Evolutionary conservation across 306 rosid genomes (phyloP).

Genomic region (Cicer bijugum): DNA sequence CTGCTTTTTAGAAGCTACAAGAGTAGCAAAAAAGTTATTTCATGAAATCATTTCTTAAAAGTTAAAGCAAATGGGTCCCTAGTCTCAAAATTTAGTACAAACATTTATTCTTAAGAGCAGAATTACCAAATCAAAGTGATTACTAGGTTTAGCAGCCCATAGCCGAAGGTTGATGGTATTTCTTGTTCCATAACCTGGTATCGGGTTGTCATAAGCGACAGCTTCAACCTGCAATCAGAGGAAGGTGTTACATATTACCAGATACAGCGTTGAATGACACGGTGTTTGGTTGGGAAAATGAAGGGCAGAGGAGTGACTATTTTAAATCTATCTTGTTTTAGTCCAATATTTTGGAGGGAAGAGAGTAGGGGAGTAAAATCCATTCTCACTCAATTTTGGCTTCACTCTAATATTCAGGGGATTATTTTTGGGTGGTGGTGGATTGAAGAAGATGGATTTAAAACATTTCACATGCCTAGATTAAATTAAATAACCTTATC

Average conservation of each 20-base stretch:
- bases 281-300: slow-evolving; percentile 9
- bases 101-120: slow-evolving; percentile 19
- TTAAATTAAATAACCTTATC: not conserved
- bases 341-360: slow-evolving; percentile 11
- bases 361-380: not conserved
- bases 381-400: not conserved
- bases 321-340: slow-evolving; percentile 2
- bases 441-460: not conserved
- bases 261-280: slow-evolving; percentile 35
- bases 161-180: slow-evolving; percentile 75
- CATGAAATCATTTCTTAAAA: not conserved
- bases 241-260: slow-evolving; percentile 33
- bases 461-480: not conserved
- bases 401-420: slow-evolving; percentile 1
- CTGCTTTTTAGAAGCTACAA: slow-evolving; percentile 9
- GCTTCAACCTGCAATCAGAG: slow-evolving; percentile 68
- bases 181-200: slow-evolving; percentile 82
- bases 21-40: not conserved
- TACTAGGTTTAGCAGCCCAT: slow-evolving; percentile 81
- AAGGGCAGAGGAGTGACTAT: not conserved
- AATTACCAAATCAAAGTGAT: slow-evolving; percentile 67
- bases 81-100: slow-evolving; percentile 2
- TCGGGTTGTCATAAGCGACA: slow-evolving; percentile 82
- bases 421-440: not conserved
- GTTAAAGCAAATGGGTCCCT: slow-evolving; percentile 10